Evolutionary conservation across 2,329 filamentous ascomycete species (phyloP).

Genomic region (Penicillium brasilianum): DNA sequence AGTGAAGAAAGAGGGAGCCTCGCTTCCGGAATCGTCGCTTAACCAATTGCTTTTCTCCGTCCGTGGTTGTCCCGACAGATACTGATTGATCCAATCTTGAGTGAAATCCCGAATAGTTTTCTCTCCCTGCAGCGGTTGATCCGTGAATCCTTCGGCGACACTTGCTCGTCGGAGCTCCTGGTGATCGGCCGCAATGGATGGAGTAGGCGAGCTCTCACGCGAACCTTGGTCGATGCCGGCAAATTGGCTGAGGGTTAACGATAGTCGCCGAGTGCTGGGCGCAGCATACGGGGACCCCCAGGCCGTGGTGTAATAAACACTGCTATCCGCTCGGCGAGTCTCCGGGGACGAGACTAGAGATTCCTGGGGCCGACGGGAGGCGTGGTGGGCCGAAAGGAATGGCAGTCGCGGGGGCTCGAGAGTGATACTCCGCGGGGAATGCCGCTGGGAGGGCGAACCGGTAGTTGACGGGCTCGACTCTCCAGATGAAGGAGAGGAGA

Average conservation of each 20-base stretch:
- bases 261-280: constrained; percentile 53
- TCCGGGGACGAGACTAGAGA: constrained; percentile 48
- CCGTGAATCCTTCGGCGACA: constrained; percentile 32
- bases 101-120: constrained; percentile 64
- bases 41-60: constrained; percentile 80
- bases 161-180: constrained; percentile 35
- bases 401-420: constrained; percentile 40
- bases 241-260: constrained; percentile 51
- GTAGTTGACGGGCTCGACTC: constrained; percentile 43
- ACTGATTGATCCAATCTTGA: constrained; percentile 85
- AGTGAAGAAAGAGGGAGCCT: constrained; percentile 67
- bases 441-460: constrained; percentile 41
- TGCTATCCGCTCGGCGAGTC: constrained; percentile 53
- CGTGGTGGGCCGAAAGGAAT: constrained; percentile 36
- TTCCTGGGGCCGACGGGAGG: constrained; percentile 38
- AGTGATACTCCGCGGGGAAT: constrained; percentile 34
- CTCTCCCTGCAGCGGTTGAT: constrained; percentile 30
- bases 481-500: constrained; percentile 43
- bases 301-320: constrained; percentile 71
- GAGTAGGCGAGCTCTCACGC: constrained; percentile 42
- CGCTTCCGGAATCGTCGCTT: constrained; percentile 77
- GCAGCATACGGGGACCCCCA: constrained; percentile 92
- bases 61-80: constrained; percentile 72
- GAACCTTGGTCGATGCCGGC: constrained; percentile 47
- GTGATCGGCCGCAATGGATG: constrained; percentile 33